A percentile compares a stretch with the other conserved stretches of the same genome.
phyloP scores from a whole-genome alignment of 179 eudicot genomes.

The Silene noctiflora region DNA sequence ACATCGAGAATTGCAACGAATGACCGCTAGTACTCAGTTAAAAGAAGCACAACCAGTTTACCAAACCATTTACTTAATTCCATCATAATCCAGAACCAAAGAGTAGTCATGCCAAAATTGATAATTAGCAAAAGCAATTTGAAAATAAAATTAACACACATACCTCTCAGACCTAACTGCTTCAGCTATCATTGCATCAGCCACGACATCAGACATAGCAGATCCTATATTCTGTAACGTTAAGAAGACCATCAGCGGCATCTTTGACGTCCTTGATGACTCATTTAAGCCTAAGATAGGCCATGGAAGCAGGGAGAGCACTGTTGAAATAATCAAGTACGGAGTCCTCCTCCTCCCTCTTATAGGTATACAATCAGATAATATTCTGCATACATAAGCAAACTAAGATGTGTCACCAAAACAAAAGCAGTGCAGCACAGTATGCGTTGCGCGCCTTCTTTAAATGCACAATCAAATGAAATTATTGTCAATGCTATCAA shows the following conservation, averaged over 20 bases:
- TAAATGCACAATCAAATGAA: not conserved
- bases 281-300: conserved; percentile 52
- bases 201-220: conserved; percentile 98
- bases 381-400: conserved; percentile 52
- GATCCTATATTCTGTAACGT: conserved; percentile 86
- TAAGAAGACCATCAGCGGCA: conserved; percentile 60
- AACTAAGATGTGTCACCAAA: conserved; percentile 13
- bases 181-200: conserved; percentile 99
- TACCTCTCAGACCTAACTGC: conserved; percentile 83
- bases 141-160: conserved; percentile 18
- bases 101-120: not conserved
- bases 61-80: too few relatives aligned
- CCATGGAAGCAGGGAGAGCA: conserved; percentile 86
- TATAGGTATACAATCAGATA: conserved; percentile 93
- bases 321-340: conserved; percentile 68
- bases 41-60: too few relatives aligned
- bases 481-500: conserved; percentile 1
- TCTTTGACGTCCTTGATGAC: conserved; percentile 50
- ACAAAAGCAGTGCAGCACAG: conserved; percentile 13
- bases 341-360: conserved; percentile 82
- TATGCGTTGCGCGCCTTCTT: not conserved
- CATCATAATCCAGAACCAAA: too few relatives aligned
- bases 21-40: not conserved
- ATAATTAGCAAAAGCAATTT: not conserved
- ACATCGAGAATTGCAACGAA: not conserved